phyloP scores from a whole-genome alignment of 495 filamentous ascomycete species.

The Trichoderma gamsii region DNA sequence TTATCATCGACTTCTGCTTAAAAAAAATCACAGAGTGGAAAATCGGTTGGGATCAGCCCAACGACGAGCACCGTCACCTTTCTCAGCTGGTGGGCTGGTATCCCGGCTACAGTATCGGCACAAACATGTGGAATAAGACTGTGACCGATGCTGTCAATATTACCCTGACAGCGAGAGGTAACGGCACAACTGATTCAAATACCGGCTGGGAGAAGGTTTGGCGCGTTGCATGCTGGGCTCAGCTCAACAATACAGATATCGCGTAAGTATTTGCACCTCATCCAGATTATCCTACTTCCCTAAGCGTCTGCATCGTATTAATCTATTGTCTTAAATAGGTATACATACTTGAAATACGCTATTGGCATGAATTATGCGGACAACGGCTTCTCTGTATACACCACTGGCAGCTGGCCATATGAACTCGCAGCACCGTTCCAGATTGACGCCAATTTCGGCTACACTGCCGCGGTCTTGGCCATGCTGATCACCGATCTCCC shows the following conservation, averaged over 20 bases:
- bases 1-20: neutral
- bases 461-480: constrained; percentile 37
- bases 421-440: constrained; percentile 35
- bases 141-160: constrained; percentile 38
- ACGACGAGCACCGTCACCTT: constrained; percentile 48
- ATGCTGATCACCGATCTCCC: constrained; percentile 41
- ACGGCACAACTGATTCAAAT: constrained; percentile 39
- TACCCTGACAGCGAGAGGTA: constrained; percentile 24
- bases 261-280: constrained; percentile 20
- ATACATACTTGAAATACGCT: constrained; percentile 22
- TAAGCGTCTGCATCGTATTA: too few species aligned
- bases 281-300: neutral
- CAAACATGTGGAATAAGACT: constrained; percentile 24
- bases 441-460: constrained; percentile 52
- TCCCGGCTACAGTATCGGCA: constrained; percentile 40
- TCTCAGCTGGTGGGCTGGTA: constrained; percentile 49
- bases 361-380: constrained; percentile 45
- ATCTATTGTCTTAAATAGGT: too few species aligned
- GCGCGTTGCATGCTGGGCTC: constrained; percentile 48
- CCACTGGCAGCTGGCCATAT: neutral
- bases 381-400: constrained; percentile 45
- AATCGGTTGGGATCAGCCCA: constrained; percentile 25
- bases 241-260: constrained; percentile 40
- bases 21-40: constrained; percentile 43
- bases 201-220: constrained; percentile 53